Conservation (phyloP, 2,329 filamentous ascomycete species). For the Clarireedia paspali region DNA sequence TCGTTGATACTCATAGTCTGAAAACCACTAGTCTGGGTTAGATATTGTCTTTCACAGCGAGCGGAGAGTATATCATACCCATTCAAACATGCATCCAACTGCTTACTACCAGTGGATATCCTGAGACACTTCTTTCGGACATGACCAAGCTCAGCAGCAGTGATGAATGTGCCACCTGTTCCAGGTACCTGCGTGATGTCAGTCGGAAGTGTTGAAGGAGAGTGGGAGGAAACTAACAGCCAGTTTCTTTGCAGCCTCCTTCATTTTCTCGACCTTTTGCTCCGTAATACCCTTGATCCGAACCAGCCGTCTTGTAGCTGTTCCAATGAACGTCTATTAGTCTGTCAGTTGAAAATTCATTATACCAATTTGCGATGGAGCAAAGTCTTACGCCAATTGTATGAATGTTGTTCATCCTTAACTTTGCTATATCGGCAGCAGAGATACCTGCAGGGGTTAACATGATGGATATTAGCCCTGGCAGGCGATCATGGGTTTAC, state of each 20-base stretch:
- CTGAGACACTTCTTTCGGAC: slow-evolving; percentile 55
- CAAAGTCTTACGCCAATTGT: slow-evolving; percentile 49
- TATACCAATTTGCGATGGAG: not conserved
- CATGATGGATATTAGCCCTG: not conserved
- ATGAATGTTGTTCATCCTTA: slow-evolving; percentile 54
- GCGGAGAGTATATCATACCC: slow-evolving; percentile 36
- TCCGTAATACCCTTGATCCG: slow-evolving; percentile 67
- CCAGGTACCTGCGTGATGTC: slow-evolving; percentile 40
- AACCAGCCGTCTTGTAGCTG: slow-evolving; percentile 50
- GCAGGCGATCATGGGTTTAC: slow-evolving; percentile 28
- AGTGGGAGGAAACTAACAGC: slow-evolving; percentile 18
- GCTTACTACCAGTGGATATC: slow-evolving; percentile 63
- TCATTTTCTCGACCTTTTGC: slow-evolving; percentile 63
- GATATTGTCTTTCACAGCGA: not conserved
- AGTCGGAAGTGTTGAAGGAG: slow-evolving; percentile 5
- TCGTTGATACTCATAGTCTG: slow-evolving; percentile 65
- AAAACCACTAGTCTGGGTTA: slow-evolving; percentile 44
- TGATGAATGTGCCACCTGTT: slow-evolving; percentile 48
- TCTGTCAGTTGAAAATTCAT: not conserved
- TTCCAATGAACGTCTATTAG: slow-evolving; percentile 48
- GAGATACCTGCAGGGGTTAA: slow-evolving; percentile 43
- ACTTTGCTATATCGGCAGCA: slow-evolving; percentile 56
- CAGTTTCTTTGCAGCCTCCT: slow-evolving; percentile 49
- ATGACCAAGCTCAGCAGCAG: slow-evolving; percentile 55
- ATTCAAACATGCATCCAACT: slow-evolving; percentile 56